Evolutionary conservation across 1,139 yeast species (phyloP).

Genomic region (Petasospora fabianii): DNA sequence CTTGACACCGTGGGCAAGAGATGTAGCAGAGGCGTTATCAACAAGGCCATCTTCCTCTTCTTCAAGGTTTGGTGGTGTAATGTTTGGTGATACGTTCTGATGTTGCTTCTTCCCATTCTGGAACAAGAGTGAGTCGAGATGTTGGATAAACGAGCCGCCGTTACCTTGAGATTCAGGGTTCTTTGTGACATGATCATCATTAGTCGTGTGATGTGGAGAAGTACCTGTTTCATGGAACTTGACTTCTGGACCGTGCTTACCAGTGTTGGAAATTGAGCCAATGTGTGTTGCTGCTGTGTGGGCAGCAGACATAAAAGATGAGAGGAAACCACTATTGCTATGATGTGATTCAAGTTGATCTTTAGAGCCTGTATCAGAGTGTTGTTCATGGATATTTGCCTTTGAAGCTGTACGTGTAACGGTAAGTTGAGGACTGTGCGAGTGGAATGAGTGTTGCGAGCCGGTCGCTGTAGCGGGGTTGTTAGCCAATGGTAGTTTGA

Average conservation of each 20-base stretch:
- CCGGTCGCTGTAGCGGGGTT: no score
- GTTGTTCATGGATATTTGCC: not conserved
- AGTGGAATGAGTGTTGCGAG: no score
- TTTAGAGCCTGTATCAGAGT: not conserved
- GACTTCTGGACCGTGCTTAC: conserved; percentile 1
- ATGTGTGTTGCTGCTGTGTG: conserved; percentile 34
- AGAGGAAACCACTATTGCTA: conserved; percentile 26
- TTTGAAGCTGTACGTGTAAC: no score
- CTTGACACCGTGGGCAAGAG: conserved; percentile 33
- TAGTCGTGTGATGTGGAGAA: not conserved
- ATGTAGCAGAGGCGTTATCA: conserved; percentile 7
- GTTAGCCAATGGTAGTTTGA: no score
- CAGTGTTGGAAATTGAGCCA: conserved; percentile 15
- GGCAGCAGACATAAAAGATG: conserved; percentile 34
- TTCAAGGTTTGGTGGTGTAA: not conserved
- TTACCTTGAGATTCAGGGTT: no score
- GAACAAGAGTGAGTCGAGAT: conserved; percentile 33
- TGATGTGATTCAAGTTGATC: not conserved
- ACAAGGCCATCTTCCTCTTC: conserved; percentile 4
- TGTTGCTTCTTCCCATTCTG: conserved; percentile 2
- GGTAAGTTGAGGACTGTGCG: no score
- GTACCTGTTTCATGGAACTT: conserved; percentile 2
- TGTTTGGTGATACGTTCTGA: conserved; percentile 1
- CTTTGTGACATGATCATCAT: not conserved
- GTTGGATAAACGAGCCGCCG: conserved; percentile 29